Conservation (phyloP, 768 basidiomycete genomes). For the Tricholoma bakamatsutake region DNA sequence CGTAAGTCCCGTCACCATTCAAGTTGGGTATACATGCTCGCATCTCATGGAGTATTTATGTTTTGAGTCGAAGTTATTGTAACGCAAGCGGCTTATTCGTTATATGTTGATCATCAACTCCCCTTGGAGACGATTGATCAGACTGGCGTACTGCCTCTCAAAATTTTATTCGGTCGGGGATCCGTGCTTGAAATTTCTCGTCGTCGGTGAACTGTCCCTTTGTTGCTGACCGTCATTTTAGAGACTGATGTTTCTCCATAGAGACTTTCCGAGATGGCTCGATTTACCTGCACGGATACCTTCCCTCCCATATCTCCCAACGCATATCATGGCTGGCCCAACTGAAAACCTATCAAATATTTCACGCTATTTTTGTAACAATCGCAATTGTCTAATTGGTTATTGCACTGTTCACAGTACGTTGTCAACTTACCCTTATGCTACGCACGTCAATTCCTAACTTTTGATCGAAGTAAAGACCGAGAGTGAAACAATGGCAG, state of each 20-base stretch:
- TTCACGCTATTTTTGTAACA: slow-evolving; percentile 45
- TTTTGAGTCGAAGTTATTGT: slow-evolving; percentile 43
- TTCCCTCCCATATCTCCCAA: slow-evolving; percentile 3
- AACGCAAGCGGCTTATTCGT: slow-evolving; percentile 38
- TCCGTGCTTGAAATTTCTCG: slow-evolving; percentile 20
- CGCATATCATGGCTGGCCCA: slow-evolving; percentile 8
- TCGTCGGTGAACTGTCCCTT: slow-evolving; percentile 10
- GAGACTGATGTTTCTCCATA: slow-evolving; percentile 5
- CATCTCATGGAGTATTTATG: neutral
- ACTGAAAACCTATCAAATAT: slow-evolving; percentile 25
- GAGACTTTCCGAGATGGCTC: slow-evolving; percentile 30
- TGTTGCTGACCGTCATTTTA: neutral
- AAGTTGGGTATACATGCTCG: neutral
- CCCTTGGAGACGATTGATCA: slow-evolving; percentile 40
- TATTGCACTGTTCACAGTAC: slow-evolving; percentile 48
- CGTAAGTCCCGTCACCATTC: slow-evolving; percentile 21
- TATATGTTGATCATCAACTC: slow-evolving; percentile 34
- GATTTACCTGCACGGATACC: slow-evolving; percentile 6
- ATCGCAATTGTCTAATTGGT: slow-evolving; percentile 42
- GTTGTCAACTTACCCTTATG: slow-evolving; percentile 5
- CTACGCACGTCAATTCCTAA: neutral
- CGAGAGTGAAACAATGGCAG: slow-evolving; percentile 16
- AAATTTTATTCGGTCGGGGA: slow-evolving; percentile 22
- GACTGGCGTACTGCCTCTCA: slow-evolving; percentile 39
- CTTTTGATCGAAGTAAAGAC: neutral